Percentiles rank a stretch among this genome's conserved stretches.
Conservation (phyloP, 2,329 filamentous ascomycete species). For the Fusarium sambucinum region DNA sequence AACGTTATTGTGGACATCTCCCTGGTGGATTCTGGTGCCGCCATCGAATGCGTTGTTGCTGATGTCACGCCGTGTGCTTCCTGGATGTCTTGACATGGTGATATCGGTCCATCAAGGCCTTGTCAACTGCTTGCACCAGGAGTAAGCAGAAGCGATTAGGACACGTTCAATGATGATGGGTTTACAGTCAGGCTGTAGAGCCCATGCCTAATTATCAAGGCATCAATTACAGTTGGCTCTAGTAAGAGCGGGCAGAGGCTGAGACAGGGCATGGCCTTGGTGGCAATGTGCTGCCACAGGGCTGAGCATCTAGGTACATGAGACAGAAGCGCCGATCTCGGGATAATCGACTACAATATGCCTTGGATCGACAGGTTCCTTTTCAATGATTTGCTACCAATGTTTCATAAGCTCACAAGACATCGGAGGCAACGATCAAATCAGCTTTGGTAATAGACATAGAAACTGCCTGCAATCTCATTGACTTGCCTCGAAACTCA, state of each 20-base stretch:
- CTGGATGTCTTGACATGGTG: not conserved
- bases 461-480: conserved; percentile 1
- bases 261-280: conserved; percentile 12
- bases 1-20: conserved; percentile 8
- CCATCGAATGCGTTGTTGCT: not conserved
- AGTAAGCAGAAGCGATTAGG: not conserved
- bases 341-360: conserved; percentile 4
- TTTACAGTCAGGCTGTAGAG: not conserved
- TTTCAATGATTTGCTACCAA: not conserved
- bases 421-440: conserved; percentile 3
- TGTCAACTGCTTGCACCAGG: not conserved
- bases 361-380: conserved; percentile 12
- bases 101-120: not conserved
- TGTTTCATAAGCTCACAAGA: not conserved
- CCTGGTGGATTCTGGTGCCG: not conserved
- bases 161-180: not conserved
- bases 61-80: not conserved
- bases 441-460: not conserved
- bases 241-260: not conserved
- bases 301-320: conserved; percentile 18
- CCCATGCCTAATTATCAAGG: not conserved
- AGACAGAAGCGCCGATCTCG: conserved; percentile 18
- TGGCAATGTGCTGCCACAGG: conserved; percentile 14
- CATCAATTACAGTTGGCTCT: not conserved
- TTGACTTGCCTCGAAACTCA: not conserved